Conservation (phyloP, 2,329 filamentous ascomycete species). For the Didymosphaeria variabile region DNA sequence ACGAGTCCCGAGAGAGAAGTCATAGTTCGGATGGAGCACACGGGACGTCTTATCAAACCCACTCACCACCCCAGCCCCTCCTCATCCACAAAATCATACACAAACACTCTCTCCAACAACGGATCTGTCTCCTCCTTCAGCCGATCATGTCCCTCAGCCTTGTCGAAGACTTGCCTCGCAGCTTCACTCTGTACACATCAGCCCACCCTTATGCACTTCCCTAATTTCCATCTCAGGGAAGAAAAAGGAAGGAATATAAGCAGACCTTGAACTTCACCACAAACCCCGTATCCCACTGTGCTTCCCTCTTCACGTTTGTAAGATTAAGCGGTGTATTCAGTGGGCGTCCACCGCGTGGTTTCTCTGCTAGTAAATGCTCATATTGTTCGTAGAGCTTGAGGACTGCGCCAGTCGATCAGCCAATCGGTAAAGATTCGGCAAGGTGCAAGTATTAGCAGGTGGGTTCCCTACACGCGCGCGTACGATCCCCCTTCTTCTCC, state of each 20-base stretch:
- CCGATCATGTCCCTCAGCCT: slow-evolving; percentile 31
- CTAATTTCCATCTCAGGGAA: too few species aligned
- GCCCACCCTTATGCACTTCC: too few species aligned
- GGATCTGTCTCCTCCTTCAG: slow-evolving; percentile 41
- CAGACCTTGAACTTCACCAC: slow-evolving; percentile 37
- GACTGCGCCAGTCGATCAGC: slow-evolving; percentile 6
- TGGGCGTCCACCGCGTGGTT: slow-evolving; percentile 31
- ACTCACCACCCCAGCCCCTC: slow-evolving; percentile 36
- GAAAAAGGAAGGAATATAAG: too few species aligned
- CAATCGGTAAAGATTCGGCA: not conserved
- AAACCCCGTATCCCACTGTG: slow-evolving; percentile 37
- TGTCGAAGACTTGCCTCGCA: slow-evolving; percentile 34
- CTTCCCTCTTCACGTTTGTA: slow-evolving; percentile 34
- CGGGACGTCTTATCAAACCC: not conserved
- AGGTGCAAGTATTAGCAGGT: too few species aligned
- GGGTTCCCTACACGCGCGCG: slow-evolving; percentile 23
- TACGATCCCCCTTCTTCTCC: slow-evolving; percentile 32
- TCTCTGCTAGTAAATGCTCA: slow-evolving; percentile 25
- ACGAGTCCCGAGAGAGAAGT: not conserved
- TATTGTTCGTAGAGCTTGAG: slow-evolving; percentile 32
- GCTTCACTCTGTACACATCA: slow-evolving; percentile 25
- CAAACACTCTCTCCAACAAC: slow-evolving; percentile 36
- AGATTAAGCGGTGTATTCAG: slow-evolving; percentile 32
- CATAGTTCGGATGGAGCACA: not conserved
- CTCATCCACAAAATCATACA: slow-evolving; percentile 39